Evolutionary conservation across 345 rosid genomes (phyloP), one percentile per base, ranked within the genome.

Genomic region (Acer saccharum): DNA sequence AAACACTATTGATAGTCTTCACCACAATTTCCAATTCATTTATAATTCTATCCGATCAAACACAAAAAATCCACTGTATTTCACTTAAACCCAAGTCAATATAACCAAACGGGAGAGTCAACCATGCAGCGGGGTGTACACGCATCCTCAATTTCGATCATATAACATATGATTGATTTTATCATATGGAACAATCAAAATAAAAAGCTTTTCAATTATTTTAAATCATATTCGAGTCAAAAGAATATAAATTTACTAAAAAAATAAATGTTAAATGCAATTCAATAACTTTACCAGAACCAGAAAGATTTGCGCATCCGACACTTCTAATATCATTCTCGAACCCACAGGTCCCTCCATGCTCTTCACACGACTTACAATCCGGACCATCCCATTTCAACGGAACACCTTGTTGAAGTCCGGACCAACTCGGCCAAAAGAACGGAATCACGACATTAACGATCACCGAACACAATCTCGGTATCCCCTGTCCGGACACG

Each of bases 381-480:
- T 87, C 76, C 18, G 89, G 90, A 8, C 4, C 1, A 0, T 10
- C n/a, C 93, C 95, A 89, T 2, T 11, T 25, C 81, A 91, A 60
- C 64, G 44, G 23, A 0, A 76, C 41, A 54, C 60, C 77, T 0
- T 43, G 73, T 6, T 74, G 73, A 2, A 80, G 68, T 32, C 43
- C 43, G 16, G 68, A 21, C 78, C 66, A 16, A 0, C 7, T 6
- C 12, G n/a, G 61, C 87, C 80, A 71, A n/a, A 1, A 6, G 32
- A 29, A 72, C 8, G 92, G 86, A 69, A 84, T 74, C 11, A 7
- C 7, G 9, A 88, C 79, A 0, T 17, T 62, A 4, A 3, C 0
- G 20, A 83, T 58, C 65, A 0, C 50, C 1, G 0, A 13, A 80
- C 94, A 90, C 11, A 41, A 3, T 32, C 48, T 9, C 44, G 20